Evolutionary conservation across 768 basidiomycete genomes (phyloP), one percentile per base, ranked within the genome.

Genomic region (Termitomyces sp.): DNA sequence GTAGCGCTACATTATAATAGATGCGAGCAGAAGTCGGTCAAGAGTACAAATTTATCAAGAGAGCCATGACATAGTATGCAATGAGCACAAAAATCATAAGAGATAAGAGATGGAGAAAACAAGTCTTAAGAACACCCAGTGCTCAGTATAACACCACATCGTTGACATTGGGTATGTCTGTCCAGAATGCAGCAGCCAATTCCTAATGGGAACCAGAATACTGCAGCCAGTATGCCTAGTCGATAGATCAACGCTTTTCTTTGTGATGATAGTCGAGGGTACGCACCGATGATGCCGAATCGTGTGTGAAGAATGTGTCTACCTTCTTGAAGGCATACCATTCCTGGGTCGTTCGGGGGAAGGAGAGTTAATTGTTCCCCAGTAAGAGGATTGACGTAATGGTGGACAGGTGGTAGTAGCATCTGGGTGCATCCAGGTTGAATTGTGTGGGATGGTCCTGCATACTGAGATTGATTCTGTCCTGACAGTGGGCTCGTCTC

Each of bases 151-250:
- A 67, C 58, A 2, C 80, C 80, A 45, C 82, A 83, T 4, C 81
- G 77, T 18, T 66, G 69, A 70, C 91, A 94, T 60, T 76, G 79
- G 29, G 89, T 86, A 51, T 77, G 73, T 45, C 87, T 79, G 68
- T 94, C 92, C 26, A 94, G 75, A 9, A 93, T 70, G 65, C 92
- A 94, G 5, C 88, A 73, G 2, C 84, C 89, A 39, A 94, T 78
- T 5, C 92, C 92, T 0, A 92, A 70, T 4, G 92, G 92, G 74
- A 94, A 94, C 91, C 90, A 93, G 58, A 93, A 74, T 26, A 94
- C 73, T 4, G 92, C 91, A 8, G 88, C 88, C n/a, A 94, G 72
- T 33, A 93, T 70, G 55, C 91, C 90, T 91, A 60, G 28, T 51
- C 37, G 51, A 50, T 29, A 48, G 24, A 50, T 46, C 48, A 64